phyloP scores from a whole-genome alignment of 352 stramenopile genomes.

The Thalassiosira mediterranea region DNA sequence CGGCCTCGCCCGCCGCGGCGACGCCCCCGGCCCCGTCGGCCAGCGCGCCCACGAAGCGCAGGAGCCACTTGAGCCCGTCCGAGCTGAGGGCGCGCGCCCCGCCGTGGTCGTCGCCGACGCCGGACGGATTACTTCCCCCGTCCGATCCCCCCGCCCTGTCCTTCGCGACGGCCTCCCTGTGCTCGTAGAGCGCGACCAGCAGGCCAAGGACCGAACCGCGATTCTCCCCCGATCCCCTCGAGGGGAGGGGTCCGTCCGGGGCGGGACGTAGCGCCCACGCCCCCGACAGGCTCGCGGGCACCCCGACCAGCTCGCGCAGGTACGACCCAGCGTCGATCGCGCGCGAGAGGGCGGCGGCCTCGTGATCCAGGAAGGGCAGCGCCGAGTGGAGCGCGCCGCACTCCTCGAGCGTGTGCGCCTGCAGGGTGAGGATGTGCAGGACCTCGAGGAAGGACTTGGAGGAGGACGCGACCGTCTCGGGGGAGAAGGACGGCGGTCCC shows the following conservation, averaged over 20 bases:
- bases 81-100: conserved; percentile 68
- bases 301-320: conserved; percentile 66
- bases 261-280: conserved; percentile 75
- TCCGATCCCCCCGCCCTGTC: conserved; percentile 29
- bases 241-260: conserved; percentile 73
- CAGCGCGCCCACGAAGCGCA: conserved; percentile 80
- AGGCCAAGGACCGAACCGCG: conserved; percentile 81
- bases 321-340: conserved; percentile 80
- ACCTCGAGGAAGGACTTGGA: conserved; percentile 84
- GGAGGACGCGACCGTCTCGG: conserved; percentile 69
- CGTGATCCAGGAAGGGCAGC: conserved; percentile 76
- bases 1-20: conserved; percentile 59
- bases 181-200: conserved; percentile 82
- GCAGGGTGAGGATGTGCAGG: conserved; percentile 84
- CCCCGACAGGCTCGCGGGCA: conserved; percentile 72
- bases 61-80: conserved; percentile 82
- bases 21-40: conserved; percentile 74
- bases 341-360: conserved; percentile 75
- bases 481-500: conserved; percentile 61
- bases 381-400: conserved; percentile 69
- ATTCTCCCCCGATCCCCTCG: conserved; percentile 71
- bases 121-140: conserved; percentile 48
- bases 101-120: conserved; percentile 78
- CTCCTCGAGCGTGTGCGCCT: conserved; percentile 84
- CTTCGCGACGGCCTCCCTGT: conserved; percentile 57